A percentile compares a stretch with the other conserved stretches of the same genome.
Evolutionary conservation across 2,329 filamentous ascomycete genomes (phyloP).

Genomic region (Alternaria ethzedia): DNA sequence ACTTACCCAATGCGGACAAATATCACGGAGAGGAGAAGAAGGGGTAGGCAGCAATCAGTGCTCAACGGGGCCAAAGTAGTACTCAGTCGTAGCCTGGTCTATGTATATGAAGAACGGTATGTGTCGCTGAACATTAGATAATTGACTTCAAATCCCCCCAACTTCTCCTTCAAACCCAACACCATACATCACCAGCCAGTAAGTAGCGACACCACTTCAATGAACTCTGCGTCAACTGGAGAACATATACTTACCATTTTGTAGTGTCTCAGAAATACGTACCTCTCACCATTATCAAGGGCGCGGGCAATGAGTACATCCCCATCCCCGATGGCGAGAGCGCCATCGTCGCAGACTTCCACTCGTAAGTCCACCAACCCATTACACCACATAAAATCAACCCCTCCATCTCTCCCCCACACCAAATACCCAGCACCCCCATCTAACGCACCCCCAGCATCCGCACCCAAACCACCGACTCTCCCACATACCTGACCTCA

Average conservation of each 20-base stretch:
- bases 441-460: constrained; percentile 8
- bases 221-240: fast-evolving
- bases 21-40: constrained; percentile 19
- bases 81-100: not conserved
- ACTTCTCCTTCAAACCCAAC: not conserved
- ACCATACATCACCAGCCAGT: not conserved
- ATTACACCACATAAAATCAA: not conserved
- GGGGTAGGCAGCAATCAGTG: not conserved
- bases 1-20: constrained; percentile 25
- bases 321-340: constrained; percentile 31
- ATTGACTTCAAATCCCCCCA: not conserved
- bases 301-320: constrained; percentile 33
- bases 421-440: not conserved
- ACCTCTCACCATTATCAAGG: constrained; percentile 36
- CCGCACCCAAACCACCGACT: constrained; percentile 28
- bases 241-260: not conserved
- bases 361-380: constrained; percentile 20
- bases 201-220: not conserved
- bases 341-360: constrained; percentile 36
- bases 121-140: not conserved
- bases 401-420: too few species aligned
- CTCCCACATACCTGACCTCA: constrained; percentile 30
- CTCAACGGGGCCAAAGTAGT: constrained; percentile 11
- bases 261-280: constrained; percentile 25
- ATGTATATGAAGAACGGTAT: not conserved